A percentile compares a stretch with the other conserved stretches of the same genome.
Conservation (phyloP, 805 yeast genomes). For the Ogataea corticis region DNA sequence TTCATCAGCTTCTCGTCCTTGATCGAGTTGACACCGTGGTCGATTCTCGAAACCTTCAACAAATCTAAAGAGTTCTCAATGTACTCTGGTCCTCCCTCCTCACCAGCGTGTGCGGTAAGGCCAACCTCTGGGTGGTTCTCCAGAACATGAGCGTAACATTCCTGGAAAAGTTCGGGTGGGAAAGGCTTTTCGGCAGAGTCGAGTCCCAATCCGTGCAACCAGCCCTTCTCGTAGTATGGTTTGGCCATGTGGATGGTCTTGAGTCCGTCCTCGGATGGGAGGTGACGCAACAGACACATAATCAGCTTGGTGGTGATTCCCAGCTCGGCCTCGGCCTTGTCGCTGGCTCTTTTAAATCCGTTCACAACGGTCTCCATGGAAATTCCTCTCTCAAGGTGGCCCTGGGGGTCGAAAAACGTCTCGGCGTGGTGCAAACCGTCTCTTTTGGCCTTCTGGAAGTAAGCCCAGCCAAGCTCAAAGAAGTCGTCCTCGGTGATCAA, state of each 20-base stretch:
- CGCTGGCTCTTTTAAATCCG: slow-evolving; percentile 70
- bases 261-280: slow-evolving; percentile 60
- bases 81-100: slow-evolving; percentile 79
- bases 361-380: slow-evolving; percentile 56
- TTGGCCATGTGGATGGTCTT: slow-evolving; percentile 55
- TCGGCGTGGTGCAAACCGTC: slow-evolving; percentile 73
- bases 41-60: slow-evolving; percentile 68
- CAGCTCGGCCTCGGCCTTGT: slow-evolving; percentile 56
- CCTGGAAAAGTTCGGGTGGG: slow-evolving; percentile 69
- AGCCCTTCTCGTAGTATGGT: slow-evolving; percentile 53
- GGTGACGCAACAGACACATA: slow-evolving; percentile 81
- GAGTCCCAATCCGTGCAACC: slow-evolving; percentile 75
- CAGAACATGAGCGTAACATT: slow-evolving; percentile 56
- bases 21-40: slow-evolving; percentile 73
- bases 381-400: slow-evolving; percentile 70
- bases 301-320: slow-evolving; percentile 71
- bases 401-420: slow-evolving; percentile 83
- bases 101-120: slow-evolving; percentile 87
- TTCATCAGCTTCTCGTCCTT: slow-evolving; percentile 54
- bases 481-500: slow-evolving; percentile 69
- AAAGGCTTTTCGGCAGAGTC: slow-evolving; percentile 79
- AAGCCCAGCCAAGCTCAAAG: slow-evolving; percentile 73
- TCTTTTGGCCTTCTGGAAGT: slow-evolving; percentile 55
- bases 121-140: slow-evolving; percentile 52
- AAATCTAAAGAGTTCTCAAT: slow-evolving; percentile 58